Evolutionary conservation across 106 monocot genomes (phyloP), one percentile per base, ranked within the genome.

Genomic region (Dendrobium huoshanense): DNA sequence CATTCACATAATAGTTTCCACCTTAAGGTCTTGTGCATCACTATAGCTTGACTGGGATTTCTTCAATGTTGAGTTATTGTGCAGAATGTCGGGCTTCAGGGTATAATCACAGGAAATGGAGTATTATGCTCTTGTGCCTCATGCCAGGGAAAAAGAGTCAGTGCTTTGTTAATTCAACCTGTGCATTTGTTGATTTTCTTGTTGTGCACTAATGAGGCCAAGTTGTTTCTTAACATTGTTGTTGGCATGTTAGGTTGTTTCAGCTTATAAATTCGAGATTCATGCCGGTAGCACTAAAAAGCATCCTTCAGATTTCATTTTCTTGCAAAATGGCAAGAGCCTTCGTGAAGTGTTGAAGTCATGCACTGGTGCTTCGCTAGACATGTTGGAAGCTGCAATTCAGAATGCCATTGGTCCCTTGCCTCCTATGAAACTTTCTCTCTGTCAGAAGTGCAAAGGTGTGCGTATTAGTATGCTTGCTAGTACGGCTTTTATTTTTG

Each of bases 251-350:
- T 83, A 99, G 99, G 83, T 81, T 78, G 85, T 99, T 79, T 95
- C 99, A 41, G 87, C 91, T 5, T 88, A 86, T 80, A 76, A 88
- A 20, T 98, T 98, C 81, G 95, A 95, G 84, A 75, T 89, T 76
- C 98, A 98, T 84, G 89, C 95, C 68, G 95, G 98, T 16, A 98
- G 98, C 74, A 92, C 83, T 3, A 94, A 97, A 81, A 97, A 94
- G 33, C 94, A 94, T 83, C 94, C 97, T 37, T 87, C 92, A 33
- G 89, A 98, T 75, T 92, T 80, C 85, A 98, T 98, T 67, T 85
- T 72, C 76, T 82, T 98, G 82, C 88, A 89, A 78, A 98, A 98
- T 84, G 98, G 95, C 54, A 98, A 87, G 22, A 89, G 82, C 68
- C 85, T 95, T 18, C 92, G 80, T 68, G 95, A 95, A 80, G 84